Evolutionary conservation across 331 rosid genomes (phyloP), one percentile per base, ranked within the genome.

Genomic region (Malus hybrid): DNA sequence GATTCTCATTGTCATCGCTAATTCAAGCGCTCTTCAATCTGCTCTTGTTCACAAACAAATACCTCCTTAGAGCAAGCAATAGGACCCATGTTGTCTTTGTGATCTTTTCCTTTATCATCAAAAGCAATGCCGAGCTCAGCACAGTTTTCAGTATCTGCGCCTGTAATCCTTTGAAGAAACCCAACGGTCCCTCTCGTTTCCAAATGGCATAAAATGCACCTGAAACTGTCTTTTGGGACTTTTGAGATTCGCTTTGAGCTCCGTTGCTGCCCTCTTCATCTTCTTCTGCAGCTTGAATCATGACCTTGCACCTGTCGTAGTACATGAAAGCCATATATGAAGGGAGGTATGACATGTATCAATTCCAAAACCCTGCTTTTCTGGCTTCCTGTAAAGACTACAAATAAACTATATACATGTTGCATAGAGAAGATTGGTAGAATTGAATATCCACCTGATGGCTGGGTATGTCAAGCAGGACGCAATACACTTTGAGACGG

Each of bases 381-480:
- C n/a, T 1, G 7, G 14, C 29, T 69, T 69, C 18, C 2, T 18
- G 2, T 1, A 46, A 50, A 16, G 18, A 69, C 15, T 29, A 52
- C 20, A 9, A 7, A 70, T 30, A 52, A 48, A n/a, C 8, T n/a
- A 32, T 32, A 4, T 6, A 16, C n/a, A 20, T 28, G 14, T 20
- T 72, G 56, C 65, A 80, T 10, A 28, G 34, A 57, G 57, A 68
- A 78, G 64, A 70, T 4, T 55, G 76, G 48, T 44, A 60, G 77
- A 75, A 76, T 70, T 52, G 75, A 79, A 20, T 26, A 71, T 76
- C 64, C 71, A 93, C 98, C 98, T 93, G 90, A 93, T 90, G 67
- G 98, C 97, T 20, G 98, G 98, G 93, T 94, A 94, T 65, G 98
- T 94, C 84, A 94, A 78, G 89, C 91, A 74, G 20, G 98, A 88